Evolutionary conservation across 139 green algal genomes (phyloP), one percentile per base, ranked within the genome.

Genomic region (Chlorella vulgaris): DNA sequence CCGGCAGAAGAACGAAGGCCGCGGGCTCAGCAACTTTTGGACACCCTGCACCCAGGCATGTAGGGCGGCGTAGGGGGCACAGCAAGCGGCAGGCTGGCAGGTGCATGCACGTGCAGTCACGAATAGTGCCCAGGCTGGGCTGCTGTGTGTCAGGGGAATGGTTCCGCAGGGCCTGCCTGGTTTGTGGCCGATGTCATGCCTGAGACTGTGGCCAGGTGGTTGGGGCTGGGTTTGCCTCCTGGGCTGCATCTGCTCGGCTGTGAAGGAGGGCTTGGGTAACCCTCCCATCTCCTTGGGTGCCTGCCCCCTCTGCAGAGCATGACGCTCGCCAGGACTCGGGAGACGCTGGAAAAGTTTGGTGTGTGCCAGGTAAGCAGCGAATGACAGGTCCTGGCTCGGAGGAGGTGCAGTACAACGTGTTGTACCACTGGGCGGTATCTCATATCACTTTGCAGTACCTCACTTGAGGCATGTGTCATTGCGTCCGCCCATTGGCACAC

Each of bases 271-370:
- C 61, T 39, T 68, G 61, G 33, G 61, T 28, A 22, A 33, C n/a
- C 4, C 63, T 47, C 5, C 6, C 1, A 3, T 5, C n/a, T n/a
- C n/a, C n/a, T n/a, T n/a, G n/a, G n/a, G n/a, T n/a, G n/a, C n/a
- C n/a, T n/a, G n/a, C n/a, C n/a, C n/a, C n/a, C n/a, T n/a, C 18
- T 74, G 61, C 86, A 91, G 85, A 86, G 74, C 0, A 81, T 80
- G 42, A 29, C 82, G 40, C 77, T 93, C 50, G 80, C 77, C 10
- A 76, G 75, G 26, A 51, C 87, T 28, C 43, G 82, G 24, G 85
- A 93, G 28, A 43, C 81, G 61, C 63, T 92, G 60, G 87, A 92
- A 31, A 38, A 73, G 55, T 90, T 91, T 58, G 80, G 83, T 47
- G 55, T 86, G 15, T 31, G 36, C 3, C 69, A 75, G 40, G 74